Conservation (phyloP, 345 rosid species). For the Excoecaria agallocha region DNA sequence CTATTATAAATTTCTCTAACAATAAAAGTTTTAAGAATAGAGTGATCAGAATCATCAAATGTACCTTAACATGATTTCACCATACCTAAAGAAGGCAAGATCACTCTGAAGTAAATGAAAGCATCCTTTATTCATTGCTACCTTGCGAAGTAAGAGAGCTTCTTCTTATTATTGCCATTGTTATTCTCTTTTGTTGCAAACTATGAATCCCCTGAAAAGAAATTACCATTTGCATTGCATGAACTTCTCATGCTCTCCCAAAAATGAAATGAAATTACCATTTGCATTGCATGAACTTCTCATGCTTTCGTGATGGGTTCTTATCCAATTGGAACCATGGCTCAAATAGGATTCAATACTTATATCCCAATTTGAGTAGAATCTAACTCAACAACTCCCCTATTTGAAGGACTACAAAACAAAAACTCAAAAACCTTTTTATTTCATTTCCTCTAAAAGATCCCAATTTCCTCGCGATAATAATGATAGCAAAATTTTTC, state of each 20-base stretch:
- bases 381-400: too few species aligned
- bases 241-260: slow-evolving; percentile 67
- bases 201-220: slow-evolving; percentile 49
- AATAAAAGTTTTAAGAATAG: slow-evolving; percentile 88
- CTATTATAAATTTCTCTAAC: slow-evolving; percentile 63
- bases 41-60: slow-evolving; percentile 79
- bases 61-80: slow-evolving; percentile 52
- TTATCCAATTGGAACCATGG: slow-evolving; percentile 36
- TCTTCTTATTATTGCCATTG: slow-evolving; percentile 63
- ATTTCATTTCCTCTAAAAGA: too few species aligned
- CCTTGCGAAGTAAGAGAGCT: slow-evolving; percentile 54
- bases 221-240: slow-evolving; percentile 40
- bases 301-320: slow-evolving; percentile 60
- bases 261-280: slow-evolving; percentile 50
- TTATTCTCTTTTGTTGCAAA: slow-evolving; percentile 49
- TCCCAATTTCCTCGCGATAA: too few species aligned
- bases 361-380: too few species aligned
- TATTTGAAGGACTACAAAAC: too few species aligned
- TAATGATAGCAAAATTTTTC: too few species aligned
- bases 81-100: slow-evolving; percentile 52
- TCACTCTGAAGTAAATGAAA: slow-evolving; percentile 80
- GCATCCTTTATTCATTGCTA: slow-evolving; percentile 70
- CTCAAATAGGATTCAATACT: too few species aligned
- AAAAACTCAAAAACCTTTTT: too few species aligned
- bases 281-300: slow-evolving; percentile 44